Percentiles rank a stretch among this genome's conserved stretches.
phyloP scores from a whole-genome alignment of 495 filamentous ascomycete genomes.

The Penicillium taxi region DNA sequence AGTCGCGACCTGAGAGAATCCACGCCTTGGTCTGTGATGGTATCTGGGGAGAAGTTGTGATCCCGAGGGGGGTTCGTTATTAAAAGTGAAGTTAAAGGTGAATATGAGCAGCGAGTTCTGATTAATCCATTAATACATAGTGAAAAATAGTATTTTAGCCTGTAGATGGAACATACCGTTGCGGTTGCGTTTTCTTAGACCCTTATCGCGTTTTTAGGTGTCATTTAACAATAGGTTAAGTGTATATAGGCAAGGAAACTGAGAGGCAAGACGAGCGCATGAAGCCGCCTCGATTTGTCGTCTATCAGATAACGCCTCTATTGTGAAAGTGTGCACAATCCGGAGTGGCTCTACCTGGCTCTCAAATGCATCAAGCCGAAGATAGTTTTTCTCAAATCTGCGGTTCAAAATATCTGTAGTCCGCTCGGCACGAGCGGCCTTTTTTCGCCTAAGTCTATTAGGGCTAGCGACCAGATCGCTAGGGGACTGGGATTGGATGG shows the following conservation, averaged over 20 bases:
- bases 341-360: background rate
- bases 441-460: conserved; percentile 2
- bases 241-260: background rate
- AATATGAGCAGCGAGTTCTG: too few species aligned
- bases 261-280: background rate
- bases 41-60: too few species aligned
- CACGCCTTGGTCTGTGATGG: too few species aligned
- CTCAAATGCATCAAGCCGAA: conserved; percentile 6
- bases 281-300: conserved; percentile 3
- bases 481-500: background rate
- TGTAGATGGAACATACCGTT: background rate
- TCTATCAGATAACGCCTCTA: background rate
- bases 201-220: conserved; percentile 1
- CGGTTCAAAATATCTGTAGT: conserved; percentile 4
- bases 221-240: background rate
- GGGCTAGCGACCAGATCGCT: conserved; percentile 3
- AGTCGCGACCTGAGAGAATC: too few species aligned
- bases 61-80: too few species aligned
- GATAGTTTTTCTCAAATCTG: conserved; percentile 6
- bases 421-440: conserved; percentile 5
- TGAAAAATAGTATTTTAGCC: too few species aligned
- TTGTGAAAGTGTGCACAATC: conserved; percentile 3
- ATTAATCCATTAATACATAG: too few species aligned
- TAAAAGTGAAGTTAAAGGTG: too few species aligned
- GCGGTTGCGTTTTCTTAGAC: background rate